A percentile compares a stretch with the other conserved stretches of the same genome.
Evolutionary conservation across 2,329 filamentous ascomycete species (phyloP).

Genomic region (Neurospora sp.): DNA sequence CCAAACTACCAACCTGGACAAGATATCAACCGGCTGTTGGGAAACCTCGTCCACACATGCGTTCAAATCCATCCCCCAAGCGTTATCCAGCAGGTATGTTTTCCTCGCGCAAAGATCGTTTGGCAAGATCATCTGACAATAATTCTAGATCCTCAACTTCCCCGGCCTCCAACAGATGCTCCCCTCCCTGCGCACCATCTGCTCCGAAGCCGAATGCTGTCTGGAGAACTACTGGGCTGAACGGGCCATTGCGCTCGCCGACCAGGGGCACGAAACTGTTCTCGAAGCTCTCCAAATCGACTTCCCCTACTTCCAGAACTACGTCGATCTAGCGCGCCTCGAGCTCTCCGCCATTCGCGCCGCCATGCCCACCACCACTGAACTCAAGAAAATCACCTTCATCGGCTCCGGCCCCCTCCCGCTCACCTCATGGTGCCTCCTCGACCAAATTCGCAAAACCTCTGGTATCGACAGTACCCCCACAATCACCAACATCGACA

Average conservation of each 20-base stretch:
- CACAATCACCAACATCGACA: slow-evolving; percentile 14
- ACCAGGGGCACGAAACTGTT: background rate
- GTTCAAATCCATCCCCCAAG: slow-evolving; percentile 14
- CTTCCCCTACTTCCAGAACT: slow-evolving; percentile 41
- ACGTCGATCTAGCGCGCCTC: slow-evolving; percentile 35
- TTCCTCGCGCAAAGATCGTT: no score
- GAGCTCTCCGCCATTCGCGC: slow-evolving; percentile 32
- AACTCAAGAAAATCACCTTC: slow-evolving; percentile 30
- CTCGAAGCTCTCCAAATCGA: slow-evolving; percentile 17
- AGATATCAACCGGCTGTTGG: slow-evolving; percentile 13
- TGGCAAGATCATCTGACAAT: no score
- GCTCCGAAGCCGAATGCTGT: slow-evolving; percentile 32
- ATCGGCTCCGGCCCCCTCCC: slow-evolving; percentile 41
- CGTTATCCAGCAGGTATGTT: slow-evolving; percentile 10
- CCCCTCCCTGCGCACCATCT: slow-evolving; percentile 29
- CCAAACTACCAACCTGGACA: slow-evolving; percentile 9
- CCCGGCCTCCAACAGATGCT: slow-evolving; percentile 23
- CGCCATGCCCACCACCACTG: slow-evolving; percentile 15
- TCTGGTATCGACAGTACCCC: background rate
- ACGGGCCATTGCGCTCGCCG: slow-evolving; percentile 20
- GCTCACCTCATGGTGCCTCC: slow-evolving; percentile 35
- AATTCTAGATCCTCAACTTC: slow-evolving; percentile 22
- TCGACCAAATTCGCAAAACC: no score
- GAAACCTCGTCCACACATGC: slow-evolving; percentile 15
- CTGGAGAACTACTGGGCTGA: slow-evolving; percentile 35